Percentiles rank a stretch among this genome's conserved stretches.
Conservation (phyloP, 2,329 filamentous ascomycete species). For the Drechslerella coelobrocha region DNA sequence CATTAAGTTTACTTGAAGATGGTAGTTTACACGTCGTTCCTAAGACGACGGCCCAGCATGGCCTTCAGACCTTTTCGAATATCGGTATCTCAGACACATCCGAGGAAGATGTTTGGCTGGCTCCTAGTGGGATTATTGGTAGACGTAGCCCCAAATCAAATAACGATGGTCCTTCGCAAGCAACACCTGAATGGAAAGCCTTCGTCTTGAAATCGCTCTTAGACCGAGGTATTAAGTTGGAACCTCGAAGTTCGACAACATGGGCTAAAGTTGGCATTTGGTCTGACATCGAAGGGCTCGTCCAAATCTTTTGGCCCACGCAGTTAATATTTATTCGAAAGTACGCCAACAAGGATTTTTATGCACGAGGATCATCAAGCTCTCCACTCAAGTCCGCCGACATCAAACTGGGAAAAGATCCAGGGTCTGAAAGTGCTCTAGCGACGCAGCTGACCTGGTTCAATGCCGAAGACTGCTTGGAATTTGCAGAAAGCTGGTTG, state of each 20-base stretch:
- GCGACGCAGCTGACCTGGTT: slow-evolving; percentile 41
- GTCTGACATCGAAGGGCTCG: slow-evolving; percentile 38
- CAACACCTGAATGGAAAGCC: slow-evolving; percentile 46
- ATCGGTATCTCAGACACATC: slow-evolving; percentile 11
- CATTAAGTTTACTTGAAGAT: slow-evolving; percentile 27
- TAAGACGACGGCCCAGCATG: slow-evolving; percentile 30
- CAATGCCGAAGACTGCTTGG: slow-evolving; percentile 31
- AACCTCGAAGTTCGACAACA: not conserved
- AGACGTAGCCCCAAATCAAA: slow-evolving; percentile 9
- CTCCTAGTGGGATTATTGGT: slow-evolving; percentile 38
- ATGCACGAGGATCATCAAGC: not conserved
- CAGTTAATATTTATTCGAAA: slow-evolving; percentile 32
- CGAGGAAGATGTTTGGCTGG: slow-evolving; percentile 40
- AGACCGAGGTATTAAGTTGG: slow-evolving; percentile 31
- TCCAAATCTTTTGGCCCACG: slow-evolving; percentile 41
- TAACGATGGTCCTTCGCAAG: slow-evolving; percentile 10
- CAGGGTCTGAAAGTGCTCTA: slow-evolving; percentile 14
- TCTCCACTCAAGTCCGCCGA: not conserved
- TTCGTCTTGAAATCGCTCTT: slow-evolving; percentile 38
- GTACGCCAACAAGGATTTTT: slow-evolving; percentile 8
- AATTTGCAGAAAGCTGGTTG: slow-evolving; percentile 35
- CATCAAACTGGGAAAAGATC: not conserved
- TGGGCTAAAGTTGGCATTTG: slow-evolving; percentile 37
- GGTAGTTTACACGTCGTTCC: slow-evolving; percentile 35
- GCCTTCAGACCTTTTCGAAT: slow-evolving; percentile 17